Conservation (phyloP, 805 yeast species). For the Ogataea ramenticola region DNA sequence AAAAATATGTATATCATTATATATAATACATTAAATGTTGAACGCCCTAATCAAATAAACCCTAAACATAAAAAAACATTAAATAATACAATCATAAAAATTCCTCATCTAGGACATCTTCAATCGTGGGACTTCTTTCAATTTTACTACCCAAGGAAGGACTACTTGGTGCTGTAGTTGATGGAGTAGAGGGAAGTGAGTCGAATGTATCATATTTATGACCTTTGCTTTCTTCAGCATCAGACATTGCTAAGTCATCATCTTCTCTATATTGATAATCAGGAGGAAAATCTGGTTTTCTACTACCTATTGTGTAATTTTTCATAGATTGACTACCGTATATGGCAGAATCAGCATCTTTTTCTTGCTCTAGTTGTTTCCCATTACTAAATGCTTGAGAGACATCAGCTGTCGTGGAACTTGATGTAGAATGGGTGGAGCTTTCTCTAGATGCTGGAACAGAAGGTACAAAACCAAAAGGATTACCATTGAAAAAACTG, state of each 20-base stretch:
- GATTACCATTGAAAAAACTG: background rate
- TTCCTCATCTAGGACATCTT: constrained; percentile 16
- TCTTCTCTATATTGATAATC: background rate
- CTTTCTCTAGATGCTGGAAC: background rate
- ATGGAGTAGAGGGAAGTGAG: background rate
- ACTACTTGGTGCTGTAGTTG: background rate
- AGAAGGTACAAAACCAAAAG: background rate
- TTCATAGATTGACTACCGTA: background rate
- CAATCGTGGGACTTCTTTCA: constrained; percentile 12
- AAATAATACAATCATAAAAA: background rate
- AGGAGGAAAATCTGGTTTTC: background rate
- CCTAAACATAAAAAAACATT: background rate
- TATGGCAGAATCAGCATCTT: background rate
- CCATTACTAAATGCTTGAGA: background rate
- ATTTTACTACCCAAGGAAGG: constrained; percentile 2
- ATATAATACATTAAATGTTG: no score
- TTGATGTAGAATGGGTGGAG: background rate
- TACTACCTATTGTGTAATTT: background rate
- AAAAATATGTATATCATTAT: no score
- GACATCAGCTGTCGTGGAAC: background rate
- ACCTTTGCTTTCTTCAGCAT: background rate
- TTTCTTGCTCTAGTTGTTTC: background rate
- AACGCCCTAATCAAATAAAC: background rate
- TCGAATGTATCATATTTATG: background rate
- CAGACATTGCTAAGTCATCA: background rate